These are phyloP conservation scores for Panicum miliaceum DNA, from an alignment of 176 grass and related monocot genomes.

Conservation along the genomic window DNA sequence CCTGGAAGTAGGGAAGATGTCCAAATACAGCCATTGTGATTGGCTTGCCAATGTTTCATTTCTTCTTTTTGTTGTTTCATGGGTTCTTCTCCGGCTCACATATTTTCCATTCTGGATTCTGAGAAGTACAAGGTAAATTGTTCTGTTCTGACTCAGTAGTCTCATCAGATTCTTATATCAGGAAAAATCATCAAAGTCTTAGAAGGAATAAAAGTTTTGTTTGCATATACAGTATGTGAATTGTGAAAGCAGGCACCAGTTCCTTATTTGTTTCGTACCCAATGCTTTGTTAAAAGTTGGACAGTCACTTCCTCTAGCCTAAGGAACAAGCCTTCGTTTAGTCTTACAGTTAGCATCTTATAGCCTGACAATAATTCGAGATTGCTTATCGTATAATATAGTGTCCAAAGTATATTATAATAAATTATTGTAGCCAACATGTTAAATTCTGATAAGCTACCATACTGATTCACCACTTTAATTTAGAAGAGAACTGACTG, in stretches of 20 bases:
- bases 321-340: neutral
- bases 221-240: slow-evolving; percentile 15
- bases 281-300: neutral
- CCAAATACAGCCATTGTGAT: slow-evolving; percentile 74
- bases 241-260: neutral
- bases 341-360: neutral
- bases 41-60: slow-evolving; percentile 66
- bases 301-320: neutral
- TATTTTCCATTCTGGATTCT: slow-evolving; percentile 88
- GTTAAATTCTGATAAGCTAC: slow-evolving; percentile 10
- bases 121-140: slow-evolving; percentile 81
- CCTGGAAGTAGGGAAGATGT: slow-evolving; percentile 77
- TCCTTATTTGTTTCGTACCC: slow-evolving; percentile 4
- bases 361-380: neutral
- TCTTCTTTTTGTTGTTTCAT: slow-evolving; percentile 73
- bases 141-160: slow-evolving; percentile 1
- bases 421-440: slow-evolving; percentile 2
- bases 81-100: slow-evolving; percentile 72
- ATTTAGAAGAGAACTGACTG: slow-evolving; percentile 5
- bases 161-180: slow-evolving; percentile 15
- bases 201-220: neutral
- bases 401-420: neutral
- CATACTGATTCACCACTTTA: neutral
- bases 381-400: slow-evolving; percentile 7
- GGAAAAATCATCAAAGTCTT: neutral